These are phyloP conservation scores for Lathyrus sativus DNA, from an alignment of 306 rosid genomes.

Conservation along the genomic window DNA sequence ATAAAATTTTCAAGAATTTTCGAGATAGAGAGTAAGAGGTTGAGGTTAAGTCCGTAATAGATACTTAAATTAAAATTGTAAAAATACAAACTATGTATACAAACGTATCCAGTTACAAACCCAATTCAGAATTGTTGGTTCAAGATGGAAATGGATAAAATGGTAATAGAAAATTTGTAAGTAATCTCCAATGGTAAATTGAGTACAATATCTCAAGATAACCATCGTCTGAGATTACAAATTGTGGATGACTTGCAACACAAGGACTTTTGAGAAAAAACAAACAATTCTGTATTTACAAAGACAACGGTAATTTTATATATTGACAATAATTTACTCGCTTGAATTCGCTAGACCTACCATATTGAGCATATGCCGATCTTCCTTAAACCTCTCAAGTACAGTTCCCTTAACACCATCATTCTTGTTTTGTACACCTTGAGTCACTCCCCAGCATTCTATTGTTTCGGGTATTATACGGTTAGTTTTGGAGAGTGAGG, in stretches of 20 bases:
- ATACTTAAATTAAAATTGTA: not conserved
- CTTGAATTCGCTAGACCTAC: constrained; percentile 92
- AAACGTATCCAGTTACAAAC: not conserved
- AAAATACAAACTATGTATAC: not conserved
- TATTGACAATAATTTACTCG: constrained; percentile 44
- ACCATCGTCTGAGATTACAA: not conserved
- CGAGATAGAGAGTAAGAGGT: too few species aligned
- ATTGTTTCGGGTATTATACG: constrained; percentile 71
- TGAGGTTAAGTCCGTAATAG: too few species aligned
- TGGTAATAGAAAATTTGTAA: not conserved
- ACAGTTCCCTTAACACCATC: constrained; percentile 49
- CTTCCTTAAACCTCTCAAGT: constrained; percentile 87
- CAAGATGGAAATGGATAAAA: not conserved
- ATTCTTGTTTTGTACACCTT: constrained; percentile 50
- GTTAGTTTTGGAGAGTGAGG: constrained; percentile 75
- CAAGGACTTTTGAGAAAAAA: not conserved
- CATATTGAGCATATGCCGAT: constrained; percentile 66
- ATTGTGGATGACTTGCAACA: not conserved
- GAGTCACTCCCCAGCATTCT: constrained; percentile 90
- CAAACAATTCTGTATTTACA: not conserved
- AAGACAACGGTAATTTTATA: not conserved
- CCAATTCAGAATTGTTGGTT: not conserved
- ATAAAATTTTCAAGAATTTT: too few species aligned
- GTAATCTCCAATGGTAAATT: not conserved
- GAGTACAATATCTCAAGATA: not conserved